Conservation (phyloP, 305 asterid species). For the Rubia tinctorum region DNA sequence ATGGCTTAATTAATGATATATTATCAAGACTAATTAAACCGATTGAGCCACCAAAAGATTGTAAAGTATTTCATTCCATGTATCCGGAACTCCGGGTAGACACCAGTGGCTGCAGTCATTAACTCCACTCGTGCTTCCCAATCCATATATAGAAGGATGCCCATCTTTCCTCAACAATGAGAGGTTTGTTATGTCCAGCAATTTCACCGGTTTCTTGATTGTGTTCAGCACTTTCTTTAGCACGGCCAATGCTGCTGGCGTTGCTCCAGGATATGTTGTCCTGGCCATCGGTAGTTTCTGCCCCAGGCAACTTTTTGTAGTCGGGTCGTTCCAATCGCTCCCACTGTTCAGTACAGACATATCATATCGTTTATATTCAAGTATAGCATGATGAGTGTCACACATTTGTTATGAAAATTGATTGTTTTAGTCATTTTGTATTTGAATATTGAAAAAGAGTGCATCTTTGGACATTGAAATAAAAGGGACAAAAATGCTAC, state of each 20-base stretch:
- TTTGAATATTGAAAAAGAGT: too few relatives aligned
- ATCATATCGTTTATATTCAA: background rate
- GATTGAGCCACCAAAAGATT: constrained; percentile 36
- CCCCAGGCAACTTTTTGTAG: constrained; percentile 46
- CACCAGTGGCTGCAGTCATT: constrained; percentile 98
- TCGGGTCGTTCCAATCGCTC: constrained; percentile 63
- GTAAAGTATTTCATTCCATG: constrained; percentile 74
- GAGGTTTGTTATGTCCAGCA: constrained; percentile 67
- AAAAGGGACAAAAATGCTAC: too few relatives aligned
- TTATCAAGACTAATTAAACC: background rate
- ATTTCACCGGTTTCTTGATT: constrained; percentile 46
- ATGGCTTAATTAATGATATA: background rate
- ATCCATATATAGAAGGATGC: constrained; percentile 81
- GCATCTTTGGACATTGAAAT: too few relatives aligned
- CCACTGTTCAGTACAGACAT: constrained; percentile 17
- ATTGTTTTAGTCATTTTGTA: too few relatives aligned
- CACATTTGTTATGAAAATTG: too few relatives aligned
- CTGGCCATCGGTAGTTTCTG: constrained; percentile 50
- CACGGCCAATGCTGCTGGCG: constrained; percentile 52
- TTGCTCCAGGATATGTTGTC: constrained; percentile 62
- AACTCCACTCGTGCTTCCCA: constrained; percentile 27
- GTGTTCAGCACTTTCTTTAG: constrained; percentile 51
- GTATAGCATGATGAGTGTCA: background rate
- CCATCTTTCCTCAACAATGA: constrained; percentile 81
- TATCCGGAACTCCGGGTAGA: constrained; percentile 82